These are phyloP conservation scores for Hypoxylon trugodes DNA, from an alignment of 495 filamentous ascomycete species.

Conservation along the genomic window DNA sequence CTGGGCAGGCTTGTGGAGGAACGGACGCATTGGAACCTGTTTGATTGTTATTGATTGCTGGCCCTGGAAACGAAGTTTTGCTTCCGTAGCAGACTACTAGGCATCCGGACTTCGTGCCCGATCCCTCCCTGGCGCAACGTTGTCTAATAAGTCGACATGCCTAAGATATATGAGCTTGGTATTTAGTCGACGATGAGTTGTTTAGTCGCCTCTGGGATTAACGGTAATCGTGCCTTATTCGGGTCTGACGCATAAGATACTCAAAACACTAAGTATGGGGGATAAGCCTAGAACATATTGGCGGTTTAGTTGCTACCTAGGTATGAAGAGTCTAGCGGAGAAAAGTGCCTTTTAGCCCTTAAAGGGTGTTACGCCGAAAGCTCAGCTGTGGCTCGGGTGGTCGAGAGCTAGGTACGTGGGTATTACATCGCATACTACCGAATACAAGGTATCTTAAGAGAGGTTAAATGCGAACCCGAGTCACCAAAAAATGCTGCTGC, in stretches of 20 bases:
- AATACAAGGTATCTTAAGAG: background rate
- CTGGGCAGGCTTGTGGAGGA: slow-evolving; percentile 4
- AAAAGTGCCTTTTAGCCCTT: slow-evolving; percentile 8
- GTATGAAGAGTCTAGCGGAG: slow-evolving; percentile 19
- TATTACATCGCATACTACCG: background rate
- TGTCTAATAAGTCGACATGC: slow-evolving; percentile 3
- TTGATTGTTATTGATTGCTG: slow-evolving; percentile 16
- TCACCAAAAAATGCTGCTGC: background rate
- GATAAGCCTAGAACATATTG: slow-evolving; percentile 8
- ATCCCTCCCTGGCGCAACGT: slow-evolving; percentile 22
- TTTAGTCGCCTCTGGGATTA: slow-evolving; percentile 1
- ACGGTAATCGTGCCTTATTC: slow-evolving; percentile 21
- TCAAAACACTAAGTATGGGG: slow-evolving; percentile 12
- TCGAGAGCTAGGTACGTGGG: slow-evolving; percentile 6
- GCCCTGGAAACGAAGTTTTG: slow-evolving; percentile 34
- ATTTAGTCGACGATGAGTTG: slow-evolving; percentile 4
- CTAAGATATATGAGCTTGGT: slow-evolving; percentile 13
- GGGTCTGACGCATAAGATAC: slow-evolving; percentile 11
- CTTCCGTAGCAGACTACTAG: slow-evolving; percentile 18
- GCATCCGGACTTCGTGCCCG: slow-evolving; percentile 28
- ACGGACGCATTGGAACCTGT: too few relatives aligned
- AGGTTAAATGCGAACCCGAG: slow-evolving; percentile 15
- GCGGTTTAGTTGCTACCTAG: slow-evolving; percentile 17
- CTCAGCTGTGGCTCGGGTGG: slow-evolving; percentile 29
- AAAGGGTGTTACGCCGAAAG: slow-evolving; percentile 16